These are phyloP conservation scores for Yamadazyma atmosphaerica DNA, from an alignment of 1,139 yeast species.

Conservation along the genomic window DNA sequence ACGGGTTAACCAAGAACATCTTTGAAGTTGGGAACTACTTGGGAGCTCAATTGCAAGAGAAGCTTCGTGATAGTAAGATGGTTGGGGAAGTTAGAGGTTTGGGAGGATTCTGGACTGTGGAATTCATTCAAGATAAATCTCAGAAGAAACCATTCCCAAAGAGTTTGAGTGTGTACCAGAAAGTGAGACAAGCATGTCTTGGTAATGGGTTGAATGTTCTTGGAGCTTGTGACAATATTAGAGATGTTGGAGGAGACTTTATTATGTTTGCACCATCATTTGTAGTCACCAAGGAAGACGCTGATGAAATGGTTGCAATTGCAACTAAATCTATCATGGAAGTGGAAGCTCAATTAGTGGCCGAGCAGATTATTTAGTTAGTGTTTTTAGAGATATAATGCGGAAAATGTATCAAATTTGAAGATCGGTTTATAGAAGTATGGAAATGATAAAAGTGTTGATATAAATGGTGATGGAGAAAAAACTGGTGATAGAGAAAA, in stretches of 20 bases:
- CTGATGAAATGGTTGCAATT: conserved; percentile 37
- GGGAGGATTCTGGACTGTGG: conserved; percentile 63
- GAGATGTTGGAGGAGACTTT: conserved; percentile 45
- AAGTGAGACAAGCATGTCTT: conserved; percentile 34
- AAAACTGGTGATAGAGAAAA: too few species aligned
- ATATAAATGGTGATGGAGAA: too few species aligned
- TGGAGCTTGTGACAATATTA: conserved; percentile 40
- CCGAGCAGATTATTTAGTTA: conserved; percentile 8
- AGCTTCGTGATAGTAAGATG: conserved; percentile 28
- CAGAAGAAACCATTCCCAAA: conserved; percentile 50
- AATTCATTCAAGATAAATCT: conserved; percentile 50
- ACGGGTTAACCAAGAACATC: conserved; percentile 48
- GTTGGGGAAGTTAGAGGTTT: conserved; percentile 62
- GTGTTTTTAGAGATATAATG: too few species aligned
- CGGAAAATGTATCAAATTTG: too few species aligned
- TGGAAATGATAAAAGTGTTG: too few species aligned
- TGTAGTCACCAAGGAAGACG: conserved; percentile 46
- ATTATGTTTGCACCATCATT: conserved; percentile 52
- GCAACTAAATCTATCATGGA: conserved; percentile 10
- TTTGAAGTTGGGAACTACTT: conserved; percentile 49
- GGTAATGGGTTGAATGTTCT: conserved; percentile 45
- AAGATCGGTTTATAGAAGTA: too few species aligned
- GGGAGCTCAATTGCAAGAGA: conserved; percentile 41
- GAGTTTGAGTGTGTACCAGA: conserved; percentile 29
- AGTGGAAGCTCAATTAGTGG: conserved; percentile 11